Percentiles rank a stretch among this genome's conserved stretches.
phyloP scores from a whole-genome alignment of 805 yeast species.

The Starmerella scarabaei region DNA sequence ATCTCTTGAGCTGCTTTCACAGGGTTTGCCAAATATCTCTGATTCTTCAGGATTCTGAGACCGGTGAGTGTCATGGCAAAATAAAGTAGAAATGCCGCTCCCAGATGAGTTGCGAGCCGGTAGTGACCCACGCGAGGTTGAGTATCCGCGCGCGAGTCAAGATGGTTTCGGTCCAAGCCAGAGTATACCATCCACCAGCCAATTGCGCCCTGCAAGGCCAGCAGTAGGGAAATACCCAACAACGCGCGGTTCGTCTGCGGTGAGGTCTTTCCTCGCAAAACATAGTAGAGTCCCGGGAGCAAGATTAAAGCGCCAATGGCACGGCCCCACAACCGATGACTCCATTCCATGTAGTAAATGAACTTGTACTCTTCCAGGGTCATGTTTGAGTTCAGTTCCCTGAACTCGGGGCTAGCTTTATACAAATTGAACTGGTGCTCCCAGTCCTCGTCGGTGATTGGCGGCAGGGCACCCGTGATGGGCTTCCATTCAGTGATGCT shows the following conservation, averaged over 20 bases:
- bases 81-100: conserved; percentile 81
- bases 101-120: conserved; percentile 83
- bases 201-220: conserved; percentile 88
- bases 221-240: conserved; percentile 55
- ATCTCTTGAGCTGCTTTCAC: conserved; percentile 41
- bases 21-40: conserved; percentile 55
- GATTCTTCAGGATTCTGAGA: conserved; percentile 64
- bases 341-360: conserved; percentile 96
- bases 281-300: conserved; percentile 74
- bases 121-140: conserved; percentile 98
- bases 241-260: conserved; percentile 54
- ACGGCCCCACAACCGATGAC: conserved; percentile 85
- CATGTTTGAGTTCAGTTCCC: conserved; percentile 76
- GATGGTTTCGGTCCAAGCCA: conserved; percentile 70
- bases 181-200: conserved; percentile 99
- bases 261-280: conserved; percentile 51
- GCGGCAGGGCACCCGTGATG: conserved; percentile 89
- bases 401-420: conserved; percentile 78
- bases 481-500: conserved; percentile 99
- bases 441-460: conserved; percentile 72
- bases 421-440: conserved; percentile 69
- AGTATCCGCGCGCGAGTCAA: conserved; percentile 57
- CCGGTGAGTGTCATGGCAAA: conserved; percentile 87
- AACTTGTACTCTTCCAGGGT: conserved; percentile 87
- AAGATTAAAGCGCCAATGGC: conserved; percentile 74